These are phyloP conservation scores for Alternaria longipes DNA, from an alignment of 2,329 filamentous ascomycete species.

Conservation along the genomic window DNA sequence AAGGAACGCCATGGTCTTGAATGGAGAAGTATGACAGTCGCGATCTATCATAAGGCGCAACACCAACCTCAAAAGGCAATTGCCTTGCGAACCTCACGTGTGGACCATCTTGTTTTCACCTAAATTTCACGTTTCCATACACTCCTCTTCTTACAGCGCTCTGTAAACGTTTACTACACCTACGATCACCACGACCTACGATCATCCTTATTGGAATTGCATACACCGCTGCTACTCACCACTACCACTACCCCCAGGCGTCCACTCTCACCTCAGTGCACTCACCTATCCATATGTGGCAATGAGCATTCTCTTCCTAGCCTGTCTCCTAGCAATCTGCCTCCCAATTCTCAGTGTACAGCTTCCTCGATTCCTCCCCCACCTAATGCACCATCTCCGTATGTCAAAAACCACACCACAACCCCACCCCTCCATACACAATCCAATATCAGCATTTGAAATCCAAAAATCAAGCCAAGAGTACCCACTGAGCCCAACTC, in stretches of 20 bases:
- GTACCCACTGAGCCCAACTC: slow-evolving; percentile 14
- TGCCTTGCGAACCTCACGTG: background rate
- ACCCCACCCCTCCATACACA: no score
- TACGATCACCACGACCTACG: background rate
- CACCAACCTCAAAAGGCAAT: background rate
- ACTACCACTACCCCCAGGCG: no score
- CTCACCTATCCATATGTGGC: background rate
- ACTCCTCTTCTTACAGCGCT: no score
- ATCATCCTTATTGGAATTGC: background rate
- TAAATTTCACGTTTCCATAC: background rate
- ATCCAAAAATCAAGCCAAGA: background rate
- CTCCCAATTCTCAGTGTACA: slow-evolving; percentile 38
- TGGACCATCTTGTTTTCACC: background rate
- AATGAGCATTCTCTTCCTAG: slow-evolving; percentile 28
- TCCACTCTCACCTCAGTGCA: no score
- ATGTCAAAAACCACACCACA: background rate
- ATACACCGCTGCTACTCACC: background rate
- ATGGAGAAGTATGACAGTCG: background rate
- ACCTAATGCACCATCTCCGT: background rate
- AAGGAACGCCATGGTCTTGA: background rate
- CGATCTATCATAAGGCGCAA: background rate
- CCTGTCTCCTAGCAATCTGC: slow-evolving; percentile 31
- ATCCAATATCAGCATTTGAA: no score
- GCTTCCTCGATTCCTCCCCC: slow-evolving; percentile 20
- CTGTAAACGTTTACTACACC: background rate